Evolutionary conservation across 306 rosid genomes (phyloP).

Genomic region (Pachyrhizus erosus): DNA sequence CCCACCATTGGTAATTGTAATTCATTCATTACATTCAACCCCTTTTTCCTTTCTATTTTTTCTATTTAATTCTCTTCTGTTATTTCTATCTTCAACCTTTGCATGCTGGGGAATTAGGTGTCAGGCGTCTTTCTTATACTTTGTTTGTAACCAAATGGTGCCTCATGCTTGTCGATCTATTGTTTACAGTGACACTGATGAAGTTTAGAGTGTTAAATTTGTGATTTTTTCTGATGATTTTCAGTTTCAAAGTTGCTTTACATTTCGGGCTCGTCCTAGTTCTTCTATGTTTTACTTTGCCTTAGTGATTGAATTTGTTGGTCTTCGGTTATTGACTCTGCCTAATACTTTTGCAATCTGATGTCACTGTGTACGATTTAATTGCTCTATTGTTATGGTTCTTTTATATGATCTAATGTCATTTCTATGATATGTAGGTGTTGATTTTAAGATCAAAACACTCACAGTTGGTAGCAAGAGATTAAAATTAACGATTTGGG

Average conservation of each 20-base stretch:
- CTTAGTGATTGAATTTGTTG: background rate
- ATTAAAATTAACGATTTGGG: slow-evolving; percentile 97
- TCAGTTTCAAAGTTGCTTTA: background rate
- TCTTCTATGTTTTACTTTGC: background rate
- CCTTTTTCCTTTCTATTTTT: too few relatives aligned
- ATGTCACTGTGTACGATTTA: background rate
- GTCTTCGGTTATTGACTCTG: background rate
- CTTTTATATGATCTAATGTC: slow-evolving; percentile 13
- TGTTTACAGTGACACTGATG: slow-evolving; percentile 14
- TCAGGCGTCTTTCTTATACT: background rate
- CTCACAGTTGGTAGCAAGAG: slow-evolving; percentile 84
- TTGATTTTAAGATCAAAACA: slow-evolving; percentile 95
- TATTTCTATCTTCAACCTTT: slow-evolving; percentile 5
- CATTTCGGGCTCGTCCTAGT: background rate
- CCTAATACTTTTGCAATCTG: too few relatives aligned
- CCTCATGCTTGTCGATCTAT: slow-evolving; percentile 50
- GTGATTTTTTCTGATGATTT: background rate
- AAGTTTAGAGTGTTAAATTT: slow-evolving; percentile 22
- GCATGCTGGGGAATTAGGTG: slow-evolving; percentile 9
- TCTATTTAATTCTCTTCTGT: background rate
- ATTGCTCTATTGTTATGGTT: slow-evolving; percentile 15
- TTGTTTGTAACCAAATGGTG: slow-evolving; percentile 6
- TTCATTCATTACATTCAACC: background rate
- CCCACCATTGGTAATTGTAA: slow-evolving; percentile 82
- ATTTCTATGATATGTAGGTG: slow-evolving; percentile 60